phyloP scores from a whole-genome alignment of 805 yeast genomes.

The Yamadazyma ubonensis region DNA sequence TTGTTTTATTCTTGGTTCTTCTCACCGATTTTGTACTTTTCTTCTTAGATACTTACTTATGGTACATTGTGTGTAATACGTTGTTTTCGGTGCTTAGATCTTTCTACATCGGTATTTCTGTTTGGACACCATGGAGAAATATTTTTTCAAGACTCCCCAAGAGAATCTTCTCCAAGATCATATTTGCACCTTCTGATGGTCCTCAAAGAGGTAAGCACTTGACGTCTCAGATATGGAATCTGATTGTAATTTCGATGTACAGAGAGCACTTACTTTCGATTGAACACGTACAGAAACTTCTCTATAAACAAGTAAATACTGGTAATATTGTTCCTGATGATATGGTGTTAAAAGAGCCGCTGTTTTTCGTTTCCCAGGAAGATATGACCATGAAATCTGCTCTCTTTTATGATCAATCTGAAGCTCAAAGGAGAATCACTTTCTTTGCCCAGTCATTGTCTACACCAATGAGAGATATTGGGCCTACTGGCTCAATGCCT shows the following conservation, averaged over 20 bases:
- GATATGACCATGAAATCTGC: constrained; percentile 64
- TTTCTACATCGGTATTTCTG: constrained; percentile 71
- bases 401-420: constrained; percentile 60
- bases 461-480: constrained; percentile 77
- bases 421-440: constrained; percentile 79
- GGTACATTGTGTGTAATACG: constrained; percentile 84
- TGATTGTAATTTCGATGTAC: constrained; percentile 79
- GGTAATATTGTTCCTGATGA: no score
- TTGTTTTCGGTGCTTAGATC: constrained; percentile 70
- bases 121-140: constrained; percentile 89
- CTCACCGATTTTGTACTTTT: constrained; percentile 66
- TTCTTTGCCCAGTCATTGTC: constrained; percentile 89
- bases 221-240: constrained; percentile 78
- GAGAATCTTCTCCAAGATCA: constrained; percentile 67
- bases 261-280: constrained; percentile 73
- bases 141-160: constrained; percentile 74
- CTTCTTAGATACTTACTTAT: constrained; percentile 76
- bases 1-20: constrained; percentile 53
- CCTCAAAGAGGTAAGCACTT: constrained; percentile 49
- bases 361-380: constrained; percentile 78
- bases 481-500: constrained; percentile 69
- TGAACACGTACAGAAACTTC: constrained; percentile 66
- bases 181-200: constrained; percentile 43
- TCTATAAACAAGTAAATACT: constrained; percentile 66
- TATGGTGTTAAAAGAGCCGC: constrained; percentile 59